Percentiles rank a stretch among this genome's conserved stretches.
phyloP scores from a whole-genome alignment of 441 rosid genomes.

The Adansonia gregorii region DNA sequence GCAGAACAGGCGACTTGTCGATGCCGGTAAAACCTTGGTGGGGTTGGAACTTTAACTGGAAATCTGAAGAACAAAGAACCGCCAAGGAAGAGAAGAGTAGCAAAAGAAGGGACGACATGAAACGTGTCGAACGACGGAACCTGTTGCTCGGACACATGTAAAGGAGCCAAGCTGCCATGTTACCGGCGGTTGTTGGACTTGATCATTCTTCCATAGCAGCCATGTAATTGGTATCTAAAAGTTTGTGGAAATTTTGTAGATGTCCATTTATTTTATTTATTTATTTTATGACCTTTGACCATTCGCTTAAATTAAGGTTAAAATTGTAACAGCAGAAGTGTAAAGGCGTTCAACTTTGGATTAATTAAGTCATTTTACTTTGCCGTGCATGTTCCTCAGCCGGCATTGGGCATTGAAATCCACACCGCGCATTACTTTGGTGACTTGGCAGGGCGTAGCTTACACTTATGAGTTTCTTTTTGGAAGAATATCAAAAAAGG shows the following conservation, averaged over 20 bases:
- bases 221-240: not conserved
- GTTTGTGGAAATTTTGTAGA: not conserved
- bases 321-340: not conserved
- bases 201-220: slow-evolving; percentile 11
- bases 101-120: slow-evolving; percentile 18
- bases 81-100: slow-evolving; percentile 22
- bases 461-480: no score
- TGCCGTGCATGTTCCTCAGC: not conserved
- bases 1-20: slow-evolving; percentile 2
- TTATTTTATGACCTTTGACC: not conserved
- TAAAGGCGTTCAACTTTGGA: not conserved
- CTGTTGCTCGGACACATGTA: slow-evolving; percentile 22
- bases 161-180: slow-evolving; percentile 31
- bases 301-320: not conserved
- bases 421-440: not conserved
- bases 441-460: no score
- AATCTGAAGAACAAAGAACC: not conserved
- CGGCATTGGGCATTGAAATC: not conserved
- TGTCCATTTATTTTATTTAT: no score
- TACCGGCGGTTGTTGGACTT: not conserved
- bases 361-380: not conserved
- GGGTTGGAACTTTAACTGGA: not conserved
- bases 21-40: not conserved
- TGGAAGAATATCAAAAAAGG: no score
- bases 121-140: slow-evolving; percentile 22